Conservation (phyloP, 1,284 basidiomycete species). For the Ustilago curta region DNA sequence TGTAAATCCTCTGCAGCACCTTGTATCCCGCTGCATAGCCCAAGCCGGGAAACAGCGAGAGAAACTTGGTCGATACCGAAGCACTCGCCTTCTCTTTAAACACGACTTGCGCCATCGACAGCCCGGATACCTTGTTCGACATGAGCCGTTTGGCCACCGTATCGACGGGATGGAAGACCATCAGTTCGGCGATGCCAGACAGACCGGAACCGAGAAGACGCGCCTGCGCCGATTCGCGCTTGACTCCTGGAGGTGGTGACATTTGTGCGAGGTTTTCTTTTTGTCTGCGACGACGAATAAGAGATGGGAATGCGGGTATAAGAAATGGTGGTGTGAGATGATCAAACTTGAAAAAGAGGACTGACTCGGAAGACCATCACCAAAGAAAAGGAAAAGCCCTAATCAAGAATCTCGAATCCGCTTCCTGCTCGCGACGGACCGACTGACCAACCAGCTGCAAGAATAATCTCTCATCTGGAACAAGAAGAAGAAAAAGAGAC, state of each 20-base stretch:
- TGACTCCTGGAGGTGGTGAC: slow-evolving; percentile 60
- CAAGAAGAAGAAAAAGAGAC: background rate
- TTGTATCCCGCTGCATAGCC: slow-evolving; percentile 95
- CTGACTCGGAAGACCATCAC: no score
- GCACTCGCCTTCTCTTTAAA: slow-evolving; percentile 87
- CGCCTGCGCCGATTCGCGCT: slow-evolving; percentile 84
- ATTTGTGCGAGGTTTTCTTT: slow-evolving; percentile 41
- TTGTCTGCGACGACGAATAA: background rate
- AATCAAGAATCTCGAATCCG: no score
- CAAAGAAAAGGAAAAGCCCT: slow-evolving; percentile 1
- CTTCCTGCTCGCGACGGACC: no score
- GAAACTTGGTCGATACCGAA: slow-evolving; percentile 75
- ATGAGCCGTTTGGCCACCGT: slow-evolving; percentile 97
- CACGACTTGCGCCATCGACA: slow-evolving; percentile 78
- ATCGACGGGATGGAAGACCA: slow-evolving; percentile 76
- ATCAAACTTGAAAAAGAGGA: no score
- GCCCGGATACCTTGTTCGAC: slow-evolving; percentile 77
- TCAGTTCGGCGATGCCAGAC: slow-evolving; percentile 89
- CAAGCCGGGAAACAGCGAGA: slow-evolving; percentile 95
- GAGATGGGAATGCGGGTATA: background rate
- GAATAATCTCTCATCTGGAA: background rate
- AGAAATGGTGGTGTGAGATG: slow-evolving; percentile 17
- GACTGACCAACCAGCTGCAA: no score
- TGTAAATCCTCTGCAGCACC: slow-evolving; percentile 72
- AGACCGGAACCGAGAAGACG: slow-evolving; percentile 86